A percentile compares a stretch with the other conserved stretches of the same genome.
These are phyloP conservation scores for Microsporum audouinii DNA, from an alignment of 2,329 filamentous ascomycete species.

Conservation along the genomic window DNA sequence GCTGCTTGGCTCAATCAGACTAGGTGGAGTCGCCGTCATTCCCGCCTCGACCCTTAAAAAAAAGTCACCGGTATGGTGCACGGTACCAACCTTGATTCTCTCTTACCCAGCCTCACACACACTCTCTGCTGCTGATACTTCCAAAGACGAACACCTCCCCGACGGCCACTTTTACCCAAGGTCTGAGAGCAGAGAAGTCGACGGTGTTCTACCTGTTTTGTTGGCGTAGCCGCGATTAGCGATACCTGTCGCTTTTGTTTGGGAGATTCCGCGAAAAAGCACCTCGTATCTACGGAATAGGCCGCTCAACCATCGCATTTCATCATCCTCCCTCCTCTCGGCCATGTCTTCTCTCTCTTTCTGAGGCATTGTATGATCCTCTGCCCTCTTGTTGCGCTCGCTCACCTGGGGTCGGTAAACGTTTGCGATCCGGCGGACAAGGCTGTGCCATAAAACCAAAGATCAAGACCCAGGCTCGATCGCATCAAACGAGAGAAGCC, in stretches of 20 bases:
- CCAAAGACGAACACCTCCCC: not conserved
- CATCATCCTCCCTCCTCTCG: not conserved
- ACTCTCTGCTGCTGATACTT: not conserved
- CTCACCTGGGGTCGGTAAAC: not conserved
- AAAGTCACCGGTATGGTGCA: not conserved
- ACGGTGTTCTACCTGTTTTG: not conserved
- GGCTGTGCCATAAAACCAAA: not conserved
- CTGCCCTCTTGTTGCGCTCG: not conserved
- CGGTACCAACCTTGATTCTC: slow-evolving; percentile 1
- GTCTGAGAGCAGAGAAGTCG: not conserved
- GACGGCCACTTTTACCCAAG: not conserved
- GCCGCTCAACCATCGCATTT: not conserved
- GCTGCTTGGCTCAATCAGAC: slow-evolving; percentile 1
- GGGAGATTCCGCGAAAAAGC: not conserved
- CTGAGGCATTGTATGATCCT: not conserved
- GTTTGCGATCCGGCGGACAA: not conserved
- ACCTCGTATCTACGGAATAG: slow-evolving; percentile 2
- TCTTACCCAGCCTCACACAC: not conserved
- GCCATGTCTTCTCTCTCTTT: not conserved
- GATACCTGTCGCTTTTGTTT: not conserved
- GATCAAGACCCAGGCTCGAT: not conserved
- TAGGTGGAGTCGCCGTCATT: not conserved
- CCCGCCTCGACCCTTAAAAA: not conserved
- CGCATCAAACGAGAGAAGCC: not conserved
- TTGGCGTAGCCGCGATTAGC: slow-evolving; percentile 3